Base-by-base conservation (phyloP, 371 early-diverging fungal species). In the Thermomucor indicae-seudaticae region DNA sequence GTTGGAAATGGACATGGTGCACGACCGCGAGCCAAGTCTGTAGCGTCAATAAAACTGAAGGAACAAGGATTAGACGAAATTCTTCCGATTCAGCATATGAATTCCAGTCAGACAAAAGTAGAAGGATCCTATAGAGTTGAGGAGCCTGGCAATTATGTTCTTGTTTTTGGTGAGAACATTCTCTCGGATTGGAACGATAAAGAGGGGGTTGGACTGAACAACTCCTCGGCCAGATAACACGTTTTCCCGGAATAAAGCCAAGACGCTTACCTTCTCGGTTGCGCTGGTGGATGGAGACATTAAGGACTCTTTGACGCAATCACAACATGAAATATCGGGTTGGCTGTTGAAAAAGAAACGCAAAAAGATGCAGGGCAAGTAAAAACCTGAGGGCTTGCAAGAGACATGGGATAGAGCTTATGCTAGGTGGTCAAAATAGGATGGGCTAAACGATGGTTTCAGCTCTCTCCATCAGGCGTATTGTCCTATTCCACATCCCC, bases 231-330 rank as follows among this genome's bases (percentile, higher is more conserved):
- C 53, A 83, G 94, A 94, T 67, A 95, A 95, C 56, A 82, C 90
- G 11, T 92, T 88, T 63, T 93, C 95, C 1, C 83, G 86, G 41
- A 90, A 88, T 57, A 95, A 92, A 14, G 85, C 93, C 12, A 95
- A 95, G 69, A 75, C 82, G 14, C 67, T 95, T 35, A 85, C 90
- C 12, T 92, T 94, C 48, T 88, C 88, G 53, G 95, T 95, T 6
- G 41, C 49, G 31, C 43, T 48, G 37, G 61, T 59, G 42, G 52
- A 62, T 31, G 38, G 53, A 35, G 17, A 37, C 24, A 35, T 51
- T 11, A 49, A 55, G 20, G 47, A 44, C 2, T 34, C 39, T 2
- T 10, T 42, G 12, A 28, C 37, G 20, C 17, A 46, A 20, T 51
- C 29, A 34, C 32, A 35, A 17, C 30, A 39, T 19, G 67, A 73